Conservation (phyloP, 768 basidiomycete genomes). For the Lactifluus hygrophoroides region DNA sequence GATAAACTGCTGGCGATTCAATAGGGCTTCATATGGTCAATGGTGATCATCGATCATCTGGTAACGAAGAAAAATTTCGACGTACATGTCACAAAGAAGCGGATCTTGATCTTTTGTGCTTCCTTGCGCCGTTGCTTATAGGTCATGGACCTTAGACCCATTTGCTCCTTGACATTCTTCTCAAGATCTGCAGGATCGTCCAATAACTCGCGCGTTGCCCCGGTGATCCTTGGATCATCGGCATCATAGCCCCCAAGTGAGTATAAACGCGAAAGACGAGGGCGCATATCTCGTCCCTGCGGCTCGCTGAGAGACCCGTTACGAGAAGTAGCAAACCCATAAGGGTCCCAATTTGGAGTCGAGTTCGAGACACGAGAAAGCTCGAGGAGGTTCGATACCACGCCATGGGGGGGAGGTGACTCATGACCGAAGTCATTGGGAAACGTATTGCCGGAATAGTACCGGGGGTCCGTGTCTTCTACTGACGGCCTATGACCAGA, state of each 20-base stretch:
- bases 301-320: not conserved
- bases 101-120: slow-evolving; percentile 51
- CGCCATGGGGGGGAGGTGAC: not conserved
- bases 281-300: not conserved
- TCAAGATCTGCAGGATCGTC: slow-evolving; percentile 52
- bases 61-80: not conserved
- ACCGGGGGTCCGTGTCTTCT: not conserved
- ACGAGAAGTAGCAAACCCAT: not conserved
- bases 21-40: slow-evolving; percentile 45
- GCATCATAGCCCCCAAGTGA: slow-evolving; percentile 34
- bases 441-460: not conserved
- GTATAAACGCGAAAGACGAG: slow-evolving; percentile 16
- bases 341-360: not conserved
- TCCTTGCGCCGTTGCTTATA: slow-evolving; percentile 56
- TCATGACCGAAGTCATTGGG: not conserved
- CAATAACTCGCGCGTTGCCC: slow-evolving; percentile 38
- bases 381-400: slow-evolving; percentile 13
- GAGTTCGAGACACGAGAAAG: slow-evolving; percentile 5
- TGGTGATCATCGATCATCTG: not conserved
- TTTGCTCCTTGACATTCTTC: slow-evolving; percentile 32
- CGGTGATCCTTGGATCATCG: slow-evolving; percentile 63
- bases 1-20: slow-evolving; percentile 76
- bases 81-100: slow-evolving; percentile 61
- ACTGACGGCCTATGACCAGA: not conserved
- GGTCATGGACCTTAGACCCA: slow-evolving; percentile 45